Evolutionary conservation across 2,329 filamentous ascomycete species (phyloP).

Genomic region (Aureobasidium zeae): DNA sequence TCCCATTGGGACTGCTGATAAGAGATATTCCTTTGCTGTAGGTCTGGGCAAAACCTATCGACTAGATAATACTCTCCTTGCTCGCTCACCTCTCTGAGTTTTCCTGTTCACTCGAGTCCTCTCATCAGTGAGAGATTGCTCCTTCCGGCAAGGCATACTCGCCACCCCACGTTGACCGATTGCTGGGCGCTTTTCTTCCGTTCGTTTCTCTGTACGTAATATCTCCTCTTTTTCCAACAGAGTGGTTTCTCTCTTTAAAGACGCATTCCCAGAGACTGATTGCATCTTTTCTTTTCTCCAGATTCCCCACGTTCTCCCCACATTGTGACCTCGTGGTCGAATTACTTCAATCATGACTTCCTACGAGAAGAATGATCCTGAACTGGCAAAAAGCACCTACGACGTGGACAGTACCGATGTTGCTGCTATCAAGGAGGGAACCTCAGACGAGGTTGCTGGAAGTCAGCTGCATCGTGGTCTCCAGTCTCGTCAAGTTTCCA

Average conservation of each 20-base stretch:
- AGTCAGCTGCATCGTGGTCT: constrained; percentile 43
- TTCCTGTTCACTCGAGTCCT: background rate
- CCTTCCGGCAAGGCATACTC: background rate
- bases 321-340: background rate
- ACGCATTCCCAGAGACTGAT: constrained; percentile 4
- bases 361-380: constrained; percentile 11
- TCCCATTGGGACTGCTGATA: background rate
- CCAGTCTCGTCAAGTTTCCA: constrained; percentile 47
- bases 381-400: constrained; percentile 7
- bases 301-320: constrained; percentile 9
- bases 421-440: constrained; percentile 4
- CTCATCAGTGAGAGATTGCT: constrained; percentile 14
- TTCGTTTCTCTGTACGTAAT: constrained; percentile 7
- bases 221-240: background rate
- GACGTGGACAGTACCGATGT: constrained; percentile 3
- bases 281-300: constrained; percentile 9
- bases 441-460: constrained; percentile 9
- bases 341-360: constrained; percentile 1
- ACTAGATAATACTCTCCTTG: background rate
- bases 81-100: background rate
- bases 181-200: background rate
- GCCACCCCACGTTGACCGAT: constrained; percentile 2
- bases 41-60: constrained; percentile 11
- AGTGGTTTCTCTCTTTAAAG: constrained; percentile 5
- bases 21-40: constrained; percentile 3